Conservation (phyloP, 257 asterid species). For the Solanum chmielewskii region DNA sequence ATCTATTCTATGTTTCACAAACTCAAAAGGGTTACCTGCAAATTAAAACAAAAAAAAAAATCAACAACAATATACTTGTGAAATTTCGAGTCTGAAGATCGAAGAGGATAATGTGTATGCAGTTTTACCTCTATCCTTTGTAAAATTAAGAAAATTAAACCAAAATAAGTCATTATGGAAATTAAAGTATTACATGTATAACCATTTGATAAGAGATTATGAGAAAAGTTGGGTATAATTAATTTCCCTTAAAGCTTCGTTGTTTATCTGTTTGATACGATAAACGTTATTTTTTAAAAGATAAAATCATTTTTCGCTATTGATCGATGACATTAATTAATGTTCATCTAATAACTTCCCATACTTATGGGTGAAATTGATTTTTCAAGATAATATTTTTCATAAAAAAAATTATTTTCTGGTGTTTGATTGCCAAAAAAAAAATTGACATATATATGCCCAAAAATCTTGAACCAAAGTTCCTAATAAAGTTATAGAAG, state of each 20-base stretch:
- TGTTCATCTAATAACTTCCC: too few relatives aligned
- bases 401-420: too few relatives aligned
- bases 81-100: neutral
- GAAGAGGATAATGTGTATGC: neutral
- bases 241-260: neutral
- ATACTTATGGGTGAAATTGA: too few relatives aligned
- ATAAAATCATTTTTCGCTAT: too few relatives aligned
- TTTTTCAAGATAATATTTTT: too few relatives aligned
- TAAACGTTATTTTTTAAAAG: neutral
- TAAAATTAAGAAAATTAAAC: too few relatives aligned
- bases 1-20: slow-evolving; percentile 22
- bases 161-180: neutral
- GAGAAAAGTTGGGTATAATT: neutral
- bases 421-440: too few relatives aligned
- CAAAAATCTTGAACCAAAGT: neutral
- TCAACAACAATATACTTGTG: neutral
- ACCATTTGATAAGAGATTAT: neutral
- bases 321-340: too few relatives aligned
- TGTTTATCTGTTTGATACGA: neutral
- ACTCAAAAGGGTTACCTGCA: slow-evolving; percentile 16
- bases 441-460: too few relatives aligned
- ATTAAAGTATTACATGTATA: neutral
- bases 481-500: neutral
- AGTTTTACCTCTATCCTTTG: neutral
- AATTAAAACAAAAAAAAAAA: neutral